Conservation (phyloP, 371 early-diverging fungal genomes). For the Mortierella polycephala region DNA sequence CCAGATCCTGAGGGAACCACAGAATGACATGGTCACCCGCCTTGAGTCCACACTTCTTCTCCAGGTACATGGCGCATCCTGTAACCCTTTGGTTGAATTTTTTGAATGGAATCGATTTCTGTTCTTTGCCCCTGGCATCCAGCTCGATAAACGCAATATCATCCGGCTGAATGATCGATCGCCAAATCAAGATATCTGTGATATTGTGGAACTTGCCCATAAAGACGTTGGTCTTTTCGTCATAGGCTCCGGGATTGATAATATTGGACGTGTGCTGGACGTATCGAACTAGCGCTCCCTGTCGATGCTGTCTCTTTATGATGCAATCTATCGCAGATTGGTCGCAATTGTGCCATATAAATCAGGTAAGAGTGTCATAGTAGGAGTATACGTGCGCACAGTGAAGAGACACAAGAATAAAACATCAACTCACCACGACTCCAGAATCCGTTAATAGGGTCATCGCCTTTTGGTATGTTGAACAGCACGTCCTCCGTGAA, state of each 20-base stretch:
- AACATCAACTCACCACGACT: slow-evolving; percentile 31
- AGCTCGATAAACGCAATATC: slow-evolving; percentile 73
- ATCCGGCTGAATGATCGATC: slow-evolving; percentile 71
- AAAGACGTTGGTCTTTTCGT: slow-evolving; percentile 72
- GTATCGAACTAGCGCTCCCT: slow-evolving; percentile 28
- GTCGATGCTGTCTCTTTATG: slow-evolving; percentile 42
- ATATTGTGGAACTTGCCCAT: slow-evolving; percentile 71
- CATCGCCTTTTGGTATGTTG: slow-evolving; percentile 44
- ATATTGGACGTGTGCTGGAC: slow-evolving; percentile 81
- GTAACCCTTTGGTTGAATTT: slow-evolving; percentile 79
- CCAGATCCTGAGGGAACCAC: slow-evolving; percentile 75
- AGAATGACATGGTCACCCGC: slow-evolving; percentile 74
- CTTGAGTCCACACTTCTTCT: slow-evolving; percentile 64
- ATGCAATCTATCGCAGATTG: slow-evolving; percentile 29
- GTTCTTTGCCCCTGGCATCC: slow-evolving; percentile 67
- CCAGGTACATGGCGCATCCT: slow-evolving; percentile 68
- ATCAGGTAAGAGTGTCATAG: neutral
- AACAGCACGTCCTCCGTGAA: slow-evolving; percentile 46
- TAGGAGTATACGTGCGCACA: neutral
- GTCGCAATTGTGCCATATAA: neutral
- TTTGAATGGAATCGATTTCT: slow-evolving; percentile 71
- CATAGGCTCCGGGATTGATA: slow-evolving; percentile 64
- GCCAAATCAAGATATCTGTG: slow-evolving; percentile 78
- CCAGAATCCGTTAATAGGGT: slow-evolving; percentile 42
- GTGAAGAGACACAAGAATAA: neutral